Conservation (phyloP, 768 basidiomycete genomes). For the Butyriboletus loyo region DNA sequence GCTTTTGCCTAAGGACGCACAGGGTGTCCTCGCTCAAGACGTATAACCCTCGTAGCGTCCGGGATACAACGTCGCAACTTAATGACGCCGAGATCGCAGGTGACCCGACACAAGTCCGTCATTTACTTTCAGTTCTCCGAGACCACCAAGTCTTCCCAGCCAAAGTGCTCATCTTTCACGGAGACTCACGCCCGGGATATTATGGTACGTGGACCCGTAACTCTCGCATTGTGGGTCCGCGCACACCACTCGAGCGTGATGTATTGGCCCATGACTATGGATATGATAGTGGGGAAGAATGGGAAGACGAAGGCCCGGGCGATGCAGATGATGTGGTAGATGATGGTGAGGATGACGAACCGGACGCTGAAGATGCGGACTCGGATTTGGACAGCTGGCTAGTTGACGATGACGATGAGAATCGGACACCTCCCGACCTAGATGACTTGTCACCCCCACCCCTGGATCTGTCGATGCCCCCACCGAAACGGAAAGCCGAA, state of each 20-base stretch:
- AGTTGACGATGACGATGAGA: constrained; percentile 74
- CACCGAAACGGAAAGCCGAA: constrained; percentile 67
- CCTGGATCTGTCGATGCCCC: constrained; percentile 34
- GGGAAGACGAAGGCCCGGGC: constrained; percentile 81
- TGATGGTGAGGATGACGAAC: constrained; percentile 61
- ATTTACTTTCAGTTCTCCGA: constrained; percentile 57
- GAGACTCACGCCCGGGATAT: constrained; percentile 88
- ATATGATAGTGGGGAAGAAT: constrained; percentile 94
- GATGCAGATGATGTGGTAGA: constrained; percentile 76
- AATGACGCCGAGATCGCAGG: constrained; percentile 77
- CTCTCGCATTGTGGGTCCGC: constrained; percentile 75
- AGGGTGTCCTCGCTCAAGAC: constrained; percentile 27
- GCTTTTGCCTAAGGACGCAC: constrained; percentile 21
- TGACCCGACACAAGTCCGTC: constrained; percentile 65
- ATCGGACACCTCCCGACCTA: constrained; percentile 41
- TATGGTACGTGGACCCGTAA: constrained; percentile 91
- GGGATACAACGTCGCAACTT: constrained; percentile 56
- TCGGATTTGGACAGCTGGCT: constrained; percentile 39
- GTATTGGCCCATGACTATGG: constrained; percentile 77
- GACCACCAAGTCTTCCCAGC: constrained; percentile 63
- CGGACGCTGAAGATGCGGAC: constrained; percentile 51
- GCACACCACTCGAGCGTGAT: constrained; percentile 81
- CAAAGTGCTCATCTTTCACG: constrained; percentile 81
- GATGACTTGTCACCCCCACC: constrained; percentile 34
- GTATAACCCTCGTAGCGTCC: constrained; percentile 36